Conservation (phyloP, 2,329 filamentous ascomycete species). For the Penicillium frequentans region DNA sequence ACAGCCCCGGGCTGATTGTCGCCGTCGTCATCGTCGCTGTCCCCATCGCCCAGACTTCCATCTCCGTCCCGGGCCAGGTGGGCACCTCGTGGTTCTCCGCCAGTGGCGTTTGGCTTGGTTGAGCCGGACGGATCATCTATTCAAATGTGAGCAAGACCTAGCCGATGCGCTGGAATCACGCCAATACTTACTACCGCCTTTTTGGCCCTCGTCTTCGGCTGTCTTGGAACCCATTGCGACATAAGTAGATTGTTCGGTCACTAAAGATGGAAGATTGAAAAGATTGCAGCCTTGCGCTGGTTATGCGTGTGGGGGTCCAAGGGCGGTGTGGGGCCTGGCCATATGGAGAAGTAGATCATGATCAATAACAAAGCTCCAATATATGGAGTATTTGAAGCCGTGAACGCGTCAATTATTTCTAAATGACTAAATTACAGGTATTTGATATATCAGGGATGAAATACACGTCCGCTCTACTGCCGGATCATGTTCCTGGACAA, state of each 20-base stretch:
- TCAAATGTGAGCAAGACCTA: constrained; percentile 8
- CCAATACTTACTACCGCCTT: constrained; percentile 32
- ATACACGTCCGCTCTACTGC: no score
- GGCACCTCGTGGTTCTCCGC: constrained; percentile 45
- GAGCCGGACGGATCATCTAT: constrained; percentile 25
- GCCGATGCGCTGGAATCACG: not conserved
- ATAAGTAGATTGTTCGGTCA: constrained; percentile 9
- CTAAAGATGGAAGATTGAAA: not conserved
- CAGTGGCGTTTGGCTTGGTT: constrained; percentile 24
- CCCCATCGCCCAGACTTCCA: constrained; percentile 38
- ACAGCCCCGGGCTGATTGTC: constrained; percentile 16
- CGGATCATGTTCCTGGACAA: no score
- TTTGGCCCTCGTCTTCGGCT: constrained; percentile 37
- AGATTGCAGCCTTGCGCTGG: not conserved
- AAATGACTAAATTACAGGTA: fast-evolving
- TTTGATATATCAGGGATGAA: no score
- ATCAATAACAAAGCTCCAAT: not conserved
- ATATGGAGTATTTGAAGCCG: not conserved
- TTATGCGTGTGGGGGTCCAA: not conserved
- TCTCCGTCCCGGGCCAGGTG: constrained; percentile 48
- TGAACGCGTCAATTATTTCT: not conserved
- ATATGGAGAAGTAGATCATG: not conserved
- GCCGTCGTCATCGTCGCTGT: constrained; percentile 22
- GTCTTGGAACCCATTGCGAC: constrained; percentile 45
- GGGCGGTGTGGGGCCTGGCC: constrained; percentile 5